Percentiles rank a stretch among this genome's conserved stretches.
phyloP scores from a whole-genome alignment of 495 filamentous ascomycete species.

The Neurospora hispaniola region DNA sequence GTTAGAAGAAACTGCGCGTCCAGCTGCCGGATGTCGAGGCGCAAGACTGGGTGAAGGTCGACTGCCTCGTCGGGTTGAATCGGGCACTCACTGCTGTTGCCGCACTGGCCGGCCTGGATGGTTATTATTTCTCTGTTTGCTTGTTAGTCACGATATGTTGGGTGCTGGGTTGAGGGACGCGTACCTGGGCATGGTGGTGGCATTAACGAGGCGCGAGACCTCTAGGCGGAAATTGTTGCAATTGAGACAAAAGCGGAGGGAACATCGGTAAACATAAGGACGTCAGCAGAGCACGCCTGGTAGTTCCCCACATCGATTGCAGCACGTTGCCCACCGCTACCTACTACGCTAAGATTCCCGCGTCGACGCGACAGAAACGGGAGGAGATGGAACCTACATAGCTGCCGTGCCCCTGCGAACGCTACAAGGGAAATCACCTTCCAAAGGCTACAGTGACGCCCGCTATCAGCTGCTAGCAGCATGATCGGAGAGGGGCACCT shows the following conservation, averaged over 20 bases:
- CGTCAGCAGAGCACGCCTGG: not conserved
- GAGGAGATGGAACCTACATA: too few species aligned
- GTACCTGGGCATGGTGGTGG: constrained; percentile 41
- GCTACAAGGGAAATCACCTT: not conserved
- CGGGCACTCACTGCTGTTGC: constrained; percentile 79
- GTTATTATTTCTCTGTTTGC: constrained; percentile 91
- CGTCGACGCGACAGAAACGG: not conserved
- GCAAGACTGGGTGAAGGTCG: not conserved
- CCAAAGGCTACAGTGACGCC: not conserved
- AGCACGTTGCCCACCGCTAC: not conserved
- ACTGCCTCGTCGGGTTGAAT: not conserved
- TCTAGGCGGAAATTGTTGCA: not conserved
- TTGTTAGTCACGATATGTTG: not conserved
- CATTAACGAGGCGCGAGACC: constrained; percentile 14
- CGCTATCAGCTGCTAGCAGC: not conserved
- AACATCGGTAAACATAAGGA: not conserved
- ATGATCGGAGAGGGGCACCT: not conserved
- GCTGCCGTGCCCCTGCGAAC: not conserved
- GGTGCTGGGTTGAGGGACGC: not conserved
- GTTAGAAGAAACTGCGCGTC: constrained; percentile 2
- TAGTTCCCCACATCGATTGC: not conserved
- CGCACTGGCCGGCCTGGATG: constrained; percentile 97
- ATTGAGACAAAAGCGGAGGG: not conserved
- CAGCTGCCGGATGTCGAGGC: not conserved
- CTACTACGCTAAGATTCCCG: not conserved